Evolutionary conservation across 768 basidiomycete species (phyloP).

Genomic region (Termitomyces eurrhizus): DNA sequence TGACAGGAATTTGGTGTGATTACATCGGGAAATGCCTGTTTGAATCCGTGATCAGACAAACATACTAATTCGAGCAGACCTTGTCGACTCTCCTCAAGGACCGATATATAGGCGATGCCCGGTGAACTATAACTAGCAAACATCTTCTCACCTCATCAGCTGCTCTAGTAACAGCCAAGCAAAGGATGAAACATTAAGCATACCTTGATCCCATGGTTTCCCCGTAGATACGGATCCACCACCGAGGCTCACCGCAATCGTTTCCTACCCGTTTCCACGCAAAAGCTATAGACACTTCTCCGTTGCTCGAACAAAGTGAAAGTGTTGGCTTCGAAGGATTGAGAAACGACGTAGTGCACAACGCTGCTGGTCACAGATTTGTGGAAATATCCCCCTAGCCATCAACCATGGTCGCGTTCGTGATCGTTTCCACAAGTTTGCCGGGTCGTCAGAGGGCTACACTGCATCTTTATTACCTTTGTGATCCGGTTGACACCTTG

Average conservation of each 20-base stretch:
- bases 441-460: conserved; percentile 2
- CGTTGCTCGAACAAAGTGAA: not conserved
- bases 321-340: not conserved
- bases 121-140: not conserved
- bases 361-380: not conserved
- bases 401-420: not conserved
- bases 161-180: not conserved
- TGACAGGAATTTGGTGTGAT: too few species aligned
- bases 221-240: not conserved
- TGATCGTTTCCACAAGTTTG: conserved; percentile 6
- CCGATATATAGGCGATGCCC: not conserved
- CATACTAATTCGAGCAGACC: too few species aligned
- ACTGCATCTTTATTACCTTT: conserved; percentile 6
- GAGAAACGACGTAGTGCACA: not conserved
- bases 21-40: too few species aligned
- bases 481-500: conserved; percentile 1
- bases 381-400: too few species aligned
- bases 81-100: not conserved
- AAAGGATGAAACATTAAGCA: not conserved
- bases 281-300: not conserved
- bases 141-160: not conserved
- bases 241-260: not conserved
- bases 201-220: not conserved
- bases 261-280: not conserved
- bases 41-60: too few species aligned